A percentile compares a stretch with the other conserved stretches of the same genome.
Evolutionary conservation across 768 basidiomycete genomes (phyloP).

Genomic region (Suillus hirtellus): DNA sequence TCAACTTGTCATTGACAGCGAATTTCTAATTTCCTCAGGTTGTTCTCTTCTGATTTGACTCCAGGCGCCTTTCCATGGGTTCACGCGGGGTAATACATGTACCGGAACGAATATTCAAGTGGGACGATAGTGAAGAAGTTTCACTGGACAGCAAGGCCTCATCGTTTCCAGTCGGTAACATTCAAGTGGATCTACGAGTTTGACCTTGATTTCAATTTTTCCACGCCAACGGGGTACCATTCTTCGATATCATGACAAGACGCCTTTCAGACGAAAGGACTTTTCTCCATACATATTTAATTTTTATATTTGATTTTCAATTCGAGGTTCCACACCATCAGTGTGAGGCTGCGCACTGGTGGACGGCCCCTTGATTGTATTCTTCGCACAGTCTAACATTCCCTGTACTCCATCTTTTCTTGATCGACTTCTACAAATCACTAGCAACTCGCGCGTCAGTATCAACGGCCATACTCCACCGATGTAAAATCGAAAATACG

Average conservation of each 20-base stretch:
- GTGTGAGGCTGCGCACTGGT: too few relatives aligned
- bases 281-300: background rate
- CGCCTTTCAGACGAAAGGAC: background rate
- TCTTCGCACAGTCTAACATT: too few relatives aligned
- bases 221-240: background rate
- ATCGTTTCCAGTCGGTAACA: background rate
- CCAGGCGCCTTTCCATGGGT: too few relatives aligned
- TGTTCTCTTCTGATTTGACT: background rate
- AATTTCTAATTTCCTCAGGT: background rate
- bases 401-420: too few relatives aligned
- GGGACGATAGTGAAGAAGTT: background rate
- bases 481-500: too few relatives aligned
- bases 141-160: background rate
- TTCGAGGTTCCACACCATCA: too few relatives aligned
- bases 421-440: too few relatives aligned
- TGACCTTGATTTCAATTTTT: background rate
- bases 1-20: background rate
- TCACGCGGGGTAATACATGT: conserved; percentile 14
- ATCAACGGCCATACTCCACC: too few relatives aligned
- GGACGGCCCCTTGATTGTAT: too few relatives aligned
- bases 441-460: too few relatives aligned
- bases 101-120: background rate
- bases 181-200: background rate
- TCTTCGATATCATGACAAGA: background rate
- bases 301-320: too few relatives aligned